Evolutionary conservation across 1,284 basidiomycete species (phyloP), one percentile per base, ranked within the genome.

Genomic region (Puccinia triticina): DNA sequence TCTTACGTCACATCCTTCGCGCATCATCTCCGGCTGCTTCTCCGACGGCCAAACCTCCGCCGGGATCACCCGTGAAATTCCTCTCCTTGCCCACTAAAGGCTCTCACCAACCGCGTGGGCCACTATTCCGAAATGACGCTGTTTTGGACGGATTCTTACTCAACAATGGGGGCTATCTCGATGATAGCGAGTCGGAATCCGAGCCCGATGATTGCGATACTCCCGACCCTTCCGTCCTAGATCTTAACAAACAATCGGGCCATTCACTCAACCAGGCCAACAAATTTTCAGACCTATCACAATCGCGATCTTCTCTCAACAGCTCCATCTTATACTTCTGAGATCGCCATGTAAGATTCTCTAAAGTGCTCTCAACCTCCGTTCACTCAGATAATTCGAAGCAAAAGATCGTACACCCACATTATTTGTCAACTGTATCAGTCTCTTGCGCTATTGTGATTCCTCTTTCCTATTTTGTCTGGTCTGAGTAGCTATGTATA

Each of bases 131-230:
- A 43, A 50, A 37, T 50, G 69, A 71, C 29, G 29, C 43, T 50
- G 50, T 71, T 34, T 71, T 71, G 18, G 4, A 71, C 23, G 43
- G 69, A 0, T 71, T 71, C 69, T 71, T 71, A 34, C 69, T 71
- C 34, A 71, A 71, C 69, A 71, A 71, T 14, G 69, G 69, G 7
- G 69, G 69, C 21, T 71, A 71, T 71, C 29, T 71, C n/a, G 69
- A 71, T n/a, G 69, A 71, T 71, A 71, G 69, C 29, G 69, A 71
- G 26, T 71, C 69, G 43, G 69, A 71, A 14, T 48, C 43, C 43
- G 69, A 71, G 69, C 11, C 43, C 26, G 69, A 71, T 23, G 61
- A 66, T 40, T 40, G 61, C 61, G 32, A 66, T 34, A 66, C 61
- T 29, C 32, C 61, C 61, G 18, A 66, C 34, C 26, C 34, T 23